phyloP scores from a whole-genome alignment of 2,329 filamentous ascomycete species.

The Graphium sp. region DNA sequence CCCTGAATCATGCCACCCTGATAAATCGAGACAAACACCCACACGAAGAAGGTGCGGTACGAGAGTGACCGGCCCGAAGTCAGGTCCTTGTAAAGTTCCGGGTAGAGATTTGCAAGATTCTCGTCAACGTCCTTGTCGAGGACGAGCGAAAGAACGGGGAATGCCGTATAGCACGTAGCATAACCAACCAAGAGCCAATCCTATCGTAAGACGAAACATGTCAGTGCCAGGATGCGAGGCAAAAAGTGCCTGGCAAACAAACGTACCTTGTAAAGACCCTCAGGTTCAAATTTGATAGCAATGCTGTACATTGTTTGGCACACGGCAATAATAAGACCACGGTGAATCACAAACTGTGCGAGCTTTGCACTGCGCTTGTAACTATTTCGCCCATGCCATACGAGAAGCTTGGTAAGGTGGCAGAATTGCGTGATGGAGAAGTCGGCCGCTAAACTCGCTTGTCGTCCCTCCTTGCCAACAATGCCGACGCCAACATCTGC shows the following conservation, averaged over 20 bases:
- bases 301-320: conserved; percentile 98
- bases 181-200: conserved; percentile 97
- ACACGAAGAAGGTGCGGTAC: conserved; percentile 91
- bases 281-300: conserved; percentile 79
- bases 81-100: conserved; percentile 95
- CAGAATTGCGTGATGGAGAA: conserved; percentile 94
- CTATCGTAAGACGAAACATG: conserved; percentile 13
- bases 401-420: conserved; percentile 88
- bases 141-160: conserved; percentile 82
- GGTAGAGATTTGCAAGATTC: conserved; percentile 82
- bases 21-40: conserved; percentile 90
- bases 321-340: conserved; percentile 84
- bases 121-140: conserved; percentile 94
- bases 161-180: conserved; percentile 87
- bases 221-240: conserved; percentile 8
- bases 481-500: conserved; percentile 97
- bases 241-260: neutral
- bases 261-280: conserved; percentile 67
- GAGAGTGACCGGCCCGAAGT: conserved; percentile 73
- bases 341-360: conserved; percentile 94
- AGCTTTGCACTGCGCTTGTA: conserved; percentile 95
- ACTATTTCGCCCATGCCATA: conserved; percentile 95
- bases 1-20: conserved; percentile 93
- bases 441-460: conserved; percentile 87
- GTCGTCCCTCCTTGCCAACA: conserved; percentile 90